Percentiles rank a stretch among this genome's conserved stretches.
Conservation (phyloP, 2,329 filamentous ascomycete species). For the Cercospora sojina region DNA sequence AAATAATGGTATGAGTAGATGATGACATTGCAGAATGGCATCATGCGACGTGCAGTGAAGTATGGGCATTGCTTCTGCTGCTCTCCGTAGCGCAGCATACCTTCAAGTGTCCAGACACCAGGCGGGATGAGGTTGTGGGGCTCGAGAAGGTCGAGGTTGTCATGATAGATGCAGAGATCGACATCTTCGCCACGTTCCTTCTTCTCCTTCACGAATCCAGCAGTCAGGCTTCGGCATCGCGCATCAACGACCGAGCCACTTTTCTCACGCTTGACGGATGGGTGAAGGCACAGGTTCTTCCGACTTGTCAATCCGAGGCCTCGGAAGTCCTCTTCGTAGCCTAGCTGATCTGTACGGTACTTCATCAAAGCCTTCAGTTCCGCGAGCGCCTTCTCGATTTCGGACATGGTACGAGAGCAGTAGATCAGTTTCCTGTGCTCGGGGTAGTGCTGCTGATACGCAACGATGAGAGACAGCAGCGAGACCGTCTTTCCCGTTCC, state of each 20-base stretch:
- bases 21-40: slow-evolving; percentile 99
- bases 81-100: slow-evolving; percentile 83
- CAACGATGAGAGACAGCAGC: slow-evolving; percentile 88
- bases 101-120: slow-evolving; percentile 93
- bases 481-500: slow-evolving; percentile 98
- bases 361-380: slow-evolving; percentile 94
- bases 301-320: slow-evolving; percentile 90
- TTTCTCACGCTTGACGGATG: slow-evolving; percentile 93
- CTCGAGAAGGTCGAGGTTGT: slow-evolving; percentile 95
- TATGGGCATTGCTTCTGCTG: slow-evolving; percentile 97
- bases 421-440: slow-evolving; percentile 96
- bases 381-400: slow-evolving; percentile 95
- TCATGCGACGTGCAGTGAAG: slow-evolving; percentile 95
- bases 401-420: slow-evolving; percentile 98
- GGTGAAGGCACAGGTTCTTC: slow-evolving; percentile 95
- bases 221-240: slow-evolving; percentile 91
- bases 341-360: slow-evolving; percentile 85
- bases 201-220: slow-evolving; percentile 96
- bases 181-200: slow-evolving; percentile 94
- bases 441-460: slow-evolving; percentile 91
- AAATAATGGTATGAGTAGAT: slow-evolving; percentile 99
- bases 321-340: slow-evolving; percentile 86
- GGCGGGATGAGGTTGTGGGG: slow-evolving; percentile 92
- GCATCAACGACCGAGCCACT: slow-evolving; percentile 92
- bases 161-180: slow-evolving; percentile 92